Evolutionary conservation across 169 alveolate species (phyloP).

Genomic region (Plasmodium gallinaceum): DNA sequence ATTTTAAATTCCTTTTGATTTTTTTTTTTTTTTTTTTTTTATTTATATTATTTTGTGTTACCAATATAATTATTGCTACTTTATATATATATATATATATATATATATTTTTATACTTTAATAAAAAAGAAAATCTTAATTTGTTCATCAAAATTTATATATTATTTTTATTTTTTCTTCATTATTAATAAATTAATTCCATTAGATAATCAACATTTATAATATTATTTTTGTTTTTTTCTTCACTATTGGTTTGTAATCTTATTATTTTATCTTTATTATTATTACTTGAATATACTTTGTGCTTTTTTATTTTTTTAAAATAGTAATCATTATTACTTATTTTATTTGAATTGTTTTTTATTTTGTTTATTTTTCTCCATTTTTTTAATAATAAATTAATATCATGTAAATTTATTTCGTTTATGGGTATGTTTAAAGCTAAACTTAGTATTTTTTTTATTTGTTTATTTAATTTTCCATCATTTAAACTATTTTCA

Average conservation of each 20-base stretch:
- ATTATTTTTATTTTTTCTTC: no score
- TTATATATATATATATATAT: no score
- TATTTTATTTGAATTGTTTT: background rate
- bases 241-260: background rate
- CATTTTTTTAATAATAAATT: slow-evolving; percentile 50
- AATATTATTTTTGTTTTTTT: background rate
- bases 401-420: slow-evolving; percentile 60
- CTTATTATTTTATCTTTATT: background rate
- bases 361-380: slow-evolving; percentile 33
- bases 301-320: slow-evolving; percentile 30
- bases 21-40: no score
- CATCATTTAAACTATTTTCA: background rate
- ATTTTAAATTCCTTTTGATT: no score
- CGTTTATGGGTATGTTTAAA: slow-evolving; percentile 38
- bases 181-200: slow-evolving; percentile 10
- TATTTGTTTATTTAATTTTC: slow-evolving; percentile 2
- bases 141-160: no score
- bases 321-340: slow-evolving; percentile 21
- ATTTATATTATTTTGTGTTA: no score
- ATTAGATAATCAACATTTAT: slow-evolving; percentile 16
- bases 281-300: background rate
- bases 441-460: slow-evolving; percentile 49
- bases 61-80: no score
- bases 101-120: no score
- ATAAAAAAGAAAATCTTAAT: no score